Base-by-base conservation (phyloP, 2,329 filamentous ascomycete genomes). In the Pseudocercospora pini-densiflorae region DNA sequence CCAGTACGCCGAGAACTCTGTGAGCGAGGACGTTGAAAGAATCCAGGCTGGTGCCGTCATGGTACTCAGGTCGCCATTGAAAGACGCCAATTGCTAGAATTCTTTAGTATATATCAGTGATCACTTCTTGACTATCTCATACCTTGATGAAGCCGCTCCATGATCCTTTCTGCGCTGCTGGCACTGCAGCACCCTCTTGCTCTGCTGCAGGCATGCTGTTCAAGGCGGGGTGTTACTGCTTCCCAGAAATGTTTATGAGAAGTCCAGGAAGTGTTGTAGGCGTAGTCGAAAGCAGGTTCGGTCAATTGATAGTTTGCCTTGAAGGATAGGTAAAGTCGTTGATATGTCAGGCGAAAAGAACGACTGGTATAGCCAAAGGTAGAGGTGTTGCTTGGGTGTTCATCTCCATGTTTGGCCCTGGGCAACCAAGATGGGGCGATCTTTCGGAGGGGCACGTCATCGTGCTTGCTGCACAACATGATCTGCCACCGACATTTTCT, bases 1-100 rank as follows among this genome's bases (percentile, higher is more conserved):
- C 85, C 84, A 87, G 75, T 85, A 84, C 1, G 83, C 83, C n/a
- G 83, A 84, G 76, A 86, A 86, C 69, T 87, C 85, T 64, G 83
- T 84, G 47, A 86, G 82, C 2, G 85, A 87, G 51, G 81, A 85
- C 23, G 82, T 83, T 43, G 83, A 84, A 60, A 87, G 82, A 64
- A 87, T 84, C 74, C 86, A 87, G 3, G 85, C 84, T 10, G 84
- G 85, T 3, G 85, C 84, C 8, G 85, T 86, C 79, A 87, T 82
- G 62, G 84, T 82, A 27, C 84, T 85, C 5, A 87, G 80, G 72
- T 86, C 85, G 73, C 84, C 84, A 76, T 85, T 86, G 76, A 86
- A 84, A 7, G 84, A 84, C 9, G 84, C 81, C 54, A 86, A 82
- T 58, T 83, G 85, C 82, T 84, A 61, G 83, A 58, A 21, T 53